A percentile compares a stretch with the other conserved stretches of the same genome.
Evolutionary conservation across 805 yeast genomes (phyloP).

Genomic region (Suhomyces sp.): DNA sequence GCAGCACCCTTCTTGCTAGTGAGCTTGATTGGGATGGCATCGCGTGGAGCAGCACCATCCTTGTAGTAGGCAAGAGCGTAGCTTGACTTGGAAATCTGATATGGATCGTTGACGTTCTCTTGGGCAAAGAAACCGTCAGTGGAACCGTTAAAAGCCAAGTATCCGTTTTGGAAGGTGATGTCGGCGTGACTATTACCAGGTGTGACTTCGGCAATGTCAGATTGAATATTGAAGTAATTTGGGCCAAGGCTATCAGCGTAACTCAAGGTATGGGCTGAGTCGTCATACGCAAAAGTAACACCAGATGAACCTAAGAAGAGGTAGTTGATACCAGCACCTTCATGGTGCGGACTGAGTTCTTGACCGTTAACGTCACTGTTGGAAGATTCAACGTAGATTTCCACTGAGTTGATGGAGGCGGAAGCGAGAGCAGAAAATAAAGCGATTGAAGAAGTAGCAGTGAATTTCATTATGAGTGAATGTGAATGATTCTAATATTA

Average conservation of each 20-base stretch:
- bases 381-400: conserved; percentile 1
- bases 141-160: conserved; percentile 28
- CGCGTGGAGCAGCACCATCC: conserved; percentile 26
- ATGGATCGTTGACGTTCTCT: conserved; percentile 45
- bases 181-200: conserved; percentile 7
- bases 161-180: conserved; percentile 16
- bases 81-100: conserved; percentile 26
- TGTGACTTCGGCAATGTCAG: conserved; percentile 9
- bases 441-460: conserved; percentile 5
- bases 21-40: conserved; percentile 15
- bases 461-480: conserved; percentile 3
- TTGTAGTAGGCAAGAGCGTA: conserved; percentile 19
- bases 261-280: neutral
- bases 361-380: conserved; percentile 3
- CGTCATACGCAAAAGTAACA: conserved; percentile 19
- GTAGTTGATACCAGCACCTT: conserved; percentile 47
- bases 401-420: conserved; percentile 2
- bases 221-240: neutral
- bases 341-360: conserved; percentile 26
- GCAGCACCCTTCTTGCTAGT: conserved; percentile 2
- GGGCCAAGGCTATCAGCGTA: neutral
- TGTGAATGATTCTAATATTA: neutral
- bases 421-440: conserved; percentile 3
- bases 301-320: conserved; percentile 26
- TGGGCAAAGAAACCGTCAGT: conserved; percentile 35